A percentile compares a stretch with the other conserved stretches of the same genome.
These are phyloP conservation scores for Orbilia ellipsospora DNA, from an alignment of 2,329 filamentous ascomycete genomes.

Conservation along the genomic window DNA sequence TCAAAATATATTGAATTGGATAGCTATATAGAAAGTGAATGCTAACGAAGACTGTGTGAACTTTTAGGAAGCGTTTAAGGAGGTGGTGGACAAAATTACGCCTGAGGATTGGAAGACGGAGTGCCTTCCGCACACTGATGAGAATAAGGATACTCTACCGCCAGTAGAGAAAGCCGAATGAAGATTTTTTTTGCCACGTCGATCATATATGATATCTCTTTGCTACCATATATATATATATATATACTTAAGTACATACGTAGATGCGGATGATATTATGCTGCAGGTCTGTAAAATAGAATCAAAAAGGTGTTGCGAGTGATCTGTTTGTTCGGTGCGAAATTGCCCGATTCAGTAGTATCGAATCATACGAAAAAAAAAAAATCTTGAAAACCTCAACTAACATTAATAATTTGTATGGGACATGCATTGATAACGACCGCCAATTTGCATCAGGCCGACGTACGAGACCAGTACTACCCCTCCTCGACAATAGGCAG, in stretches of 20 bases:
- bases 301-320: too few species aligned
- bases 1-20: too few species aligned
- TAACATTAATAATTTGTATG: too few species aligned
- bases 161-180: constrained; percentile 61
- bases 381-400: neutral
- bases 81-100: constrained; percentile 88
- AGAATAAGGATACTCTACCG: constrained; percentile 69
- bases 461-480: too few species aligned
- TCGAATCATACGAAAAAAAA: neutral
- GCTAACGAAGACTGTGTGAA: constrained; percentile 8
- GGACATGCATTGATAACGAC: too few species aligned
- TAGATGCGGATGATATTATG: neutral
- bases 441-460: too few species aligned
- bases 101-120: constrained; percentile 79
- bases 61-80: constrained; percentile 83
- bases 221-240: neutral
- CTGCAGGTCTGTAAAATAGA: too few species aligned
- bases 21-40: neutral
- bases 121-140: constrained; percentile 63
- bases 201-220: too few species aligned
- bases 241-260: neutral
- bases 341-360: neutral
- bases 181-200: neutral
- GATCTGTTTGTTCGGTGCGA: neutral
- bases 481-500: too few species aligned